These are phyloP conservation scores for Maudiozyma humilis DNA, from an alignment of 1,139 yeast genomes.

Conservation along the genomic window DNA sequence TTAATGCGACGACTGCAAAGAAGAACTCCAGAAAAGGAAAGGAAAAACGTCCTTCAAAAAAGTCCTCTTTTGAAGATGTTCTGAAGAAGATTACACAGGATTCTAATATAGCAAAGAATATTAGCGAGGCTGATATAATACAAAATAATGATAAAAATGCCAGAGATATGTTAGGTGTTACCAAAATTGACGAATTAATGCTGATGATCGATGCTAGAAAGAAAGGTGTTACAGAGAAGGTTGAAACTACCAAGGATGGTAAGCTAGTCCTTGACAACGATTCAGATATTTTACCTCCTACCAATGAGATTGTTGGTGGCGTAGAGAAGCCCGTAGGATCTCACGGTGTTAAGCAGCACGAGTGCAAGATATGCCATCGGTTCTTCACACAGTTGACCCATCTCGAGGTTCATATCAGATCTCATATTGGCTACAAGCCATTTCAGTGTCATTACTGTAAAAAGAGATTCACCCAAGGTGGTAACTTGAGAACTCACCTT, in stretches of 20 bases:
- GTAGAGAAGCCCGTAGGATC: slow-evolving; percentile 55
- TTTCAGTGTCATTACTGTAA: slow-evolving; percentile 73
- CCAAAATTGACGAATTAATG: slow-evolving; percentile 84
- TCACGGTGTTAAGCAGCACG: slow-evolving; percentile 50
- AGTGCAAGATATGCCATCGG: slow-evolving; percentile 63
- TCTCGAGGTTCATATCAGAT: slow-evolving; percentile 67
- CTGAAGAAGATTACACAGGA: slow-evolving; percentile 6
- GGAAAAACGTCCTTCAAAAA: neutral
- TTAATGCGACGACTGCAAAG: neutral
- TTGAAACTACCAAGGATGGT: slow-evolving; percentile 57
- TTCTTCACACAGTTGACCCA: slow-evolving; percentile 70
- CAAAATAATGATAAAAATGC: slow-evolving; percentile 37
- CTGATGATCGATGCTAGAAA: slow-evolving; percentile 78
- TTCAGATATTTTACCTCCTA: slow-evolving; percentile 46
- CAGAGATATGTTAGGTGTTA: slow-evolving; percentile 68
- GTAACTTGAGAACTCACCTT: slow-evolving; percentile 80
- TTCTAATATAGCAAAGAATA: neutral
- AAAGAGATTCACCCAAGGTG: slow-evolving; percentile 84
- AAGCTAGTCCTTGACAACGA: slow-evolving; percentile 18
- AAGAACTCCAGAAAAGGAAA: neutral
- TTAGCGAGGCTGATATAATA: neutral
- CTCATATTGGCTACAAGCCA: slow-evolving; percentile 72
- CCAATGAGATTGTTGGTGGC: slow-evolving; percentile 70
- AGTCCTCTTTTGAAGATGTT: slow-evolving; percentile 8
- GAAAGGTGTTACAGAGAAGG: slow-evolving; percentile 54